phyloP scores from a whole-genome alignment of 2,329 filamentous ascomycete species.

The Penicillium italicum region DNA sequence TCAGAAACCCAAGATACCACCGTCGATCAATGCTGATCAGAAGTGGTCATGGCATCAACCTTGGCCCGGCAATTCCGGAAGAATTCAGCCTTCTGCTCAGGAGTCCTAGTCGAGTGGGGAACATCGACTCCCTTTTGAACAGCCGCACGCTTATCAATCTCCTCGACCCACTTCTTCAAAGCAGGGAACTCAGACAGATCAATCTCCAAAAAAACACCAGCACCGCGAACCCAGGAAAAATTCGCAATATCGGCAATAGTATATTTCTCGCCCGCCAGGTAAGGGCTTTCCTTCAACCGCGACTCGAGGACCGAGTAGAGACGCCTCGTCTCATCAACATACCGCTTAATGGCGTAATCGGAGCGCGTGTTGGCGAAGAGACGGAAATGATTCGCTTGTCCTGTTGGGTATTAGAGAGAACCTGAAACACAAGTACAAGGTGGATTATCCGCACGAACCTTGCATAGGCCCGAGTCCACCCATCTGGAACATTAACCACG shows the following conservation, averaged over 20 bases:
- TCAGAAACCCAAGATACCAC: neutral
- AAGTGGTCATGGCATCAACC: constrained; percentile 21
- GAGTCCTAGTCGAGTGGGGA: constrained; percentile 13
- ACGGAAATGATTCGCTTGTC: constrained; percentile 49
- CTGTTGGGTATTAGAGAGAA: constrained; percentile 17
- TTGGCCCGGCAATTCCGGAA: constrained; percentile 16
- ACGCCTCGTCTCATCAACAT: constrained; percentile 48
- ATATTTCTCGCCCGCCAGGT: constrained; percentile 47
- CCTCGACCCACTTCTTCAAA: constrained; percentile 31
- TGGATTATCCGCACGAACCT: constrained; percentile 17
- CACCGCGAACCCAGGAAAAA: constrained; percentile 43
- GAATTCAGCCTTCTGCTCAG: constrained; percentile 12
- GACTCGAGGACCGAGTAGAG: constrained; percentile 47
- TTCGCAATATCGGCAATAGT: constrained; percentile 49
- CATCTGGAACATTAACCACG: constrained; percentile 49
- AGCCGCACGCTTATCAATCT: constrained; percentile 29
- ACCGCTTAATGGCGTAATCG: constrained; percentile 47
- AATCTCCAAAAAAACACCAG: constrained; percentile 24
- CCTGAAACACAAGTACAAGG: neutral
- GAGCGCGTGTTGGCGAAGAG: constrained; percentile 44
- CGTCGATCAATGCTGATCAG: constrained; percentile 19
- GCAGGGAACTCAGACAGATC: constrained; percentile 33
- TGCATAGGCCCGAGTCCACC: constrained; percentile 42
- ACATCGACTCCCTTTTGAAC: constrained; percentile 26
- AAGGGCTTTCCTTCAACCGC: constrained; percentile 41